Conservation (phyloP, 805 yeast species). For the Myxozyma melibiosi region DNA sequence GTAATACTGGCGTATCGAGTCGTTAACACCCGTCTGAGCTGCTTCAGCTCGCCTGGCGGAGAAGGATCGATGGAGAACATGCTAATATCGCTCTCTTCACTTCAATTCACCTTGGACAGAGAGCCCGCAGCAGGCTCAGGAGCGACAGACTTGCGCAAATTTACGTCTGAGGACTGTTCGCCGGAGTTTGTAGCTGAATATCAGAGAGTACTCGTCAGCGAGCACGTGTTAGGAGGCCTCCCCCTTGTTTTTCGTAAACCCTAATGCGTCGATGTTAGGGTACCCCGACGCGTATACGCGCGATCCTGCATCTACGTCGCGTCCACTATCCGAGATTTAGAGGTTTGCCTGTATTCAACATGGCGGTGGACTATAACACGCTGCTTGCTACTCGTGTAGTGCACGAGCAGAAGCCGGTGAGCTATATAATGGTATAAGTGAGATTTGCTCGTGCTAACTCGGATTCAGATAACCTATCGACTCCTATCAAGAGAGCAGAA, state of each 20-base stretch:
- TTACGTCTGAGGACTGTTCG: too few species aligned
- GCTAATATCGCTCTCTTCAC: not conserved
- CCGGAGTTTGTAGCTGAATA: too few species aligned
- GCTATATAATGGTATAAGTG: not conserved
- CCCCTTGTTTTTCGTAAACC: too few species aligned
- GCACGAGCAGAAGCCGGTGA: slow-evolving; percentile 24
- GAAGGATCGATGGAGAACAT: slow-evolving; percentile 18
- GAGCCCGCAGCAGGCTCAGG: not conserved
- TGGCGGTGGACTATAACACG: not conserved
- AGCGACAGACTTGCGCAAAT: too few species aligned
- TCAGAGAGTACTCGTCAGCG: too few species aligned
- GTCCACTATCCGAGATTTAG: not conserved
- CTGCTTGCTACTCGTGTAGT: slow-evolving; percentile 23
- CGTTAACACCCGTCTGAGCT: slow-evolving; percentile 10
- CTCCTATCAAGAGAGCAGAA: slow-evolving; percentile 24
- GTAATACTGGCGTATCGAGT: slow-evolving; percentile 9
- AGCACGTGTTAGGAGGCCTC: too few species aligned
- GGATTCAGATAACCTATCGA: slow-evolving; percentile 24
- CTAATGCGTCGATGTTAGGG: too few species aligned
- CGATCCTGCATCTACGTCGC: too few species aligned
- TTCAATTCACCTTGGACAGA: not conserved
- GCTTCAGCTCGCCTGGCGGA: slow-evolving; percentile 10
- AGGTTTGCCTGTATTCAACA: too few species aligned
- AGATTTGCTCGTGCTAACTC: not conserved
- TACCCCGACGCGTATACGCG: too few species aligned